Conservation (phyloP, 352 stramenopile genomes). For the Phytophthora nicotianae region DNA sequence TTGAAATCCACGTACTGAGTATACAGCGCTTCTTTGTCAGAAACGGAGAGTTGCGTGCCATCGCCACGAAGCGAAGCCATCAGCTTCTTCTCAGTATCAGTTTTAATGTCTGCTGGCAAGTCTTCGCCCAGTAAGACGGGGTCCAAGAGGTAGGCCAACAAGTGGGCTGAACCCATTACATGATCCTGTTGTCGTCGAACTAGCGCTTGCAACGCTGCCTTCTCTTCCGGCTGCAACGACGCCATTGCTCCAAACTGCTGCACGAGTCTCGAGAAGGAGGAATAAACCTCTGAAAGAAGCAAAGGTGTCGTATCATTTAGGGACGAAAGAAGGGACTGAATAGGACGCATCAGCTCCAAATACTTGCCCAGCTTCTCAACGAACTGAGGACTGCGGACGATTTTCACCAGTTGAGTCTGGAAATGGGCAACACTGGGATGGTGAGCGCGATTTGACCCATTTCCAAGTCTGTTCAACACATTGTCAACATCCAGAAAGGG, state of each 20-base stretch:
- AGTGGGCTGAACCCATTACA: slow-evolving; percentile 26
- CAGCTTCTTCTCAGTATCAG: slow-evolving; percentile 40
- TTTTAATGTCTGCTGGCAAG: slow-evolving; percentile 38
- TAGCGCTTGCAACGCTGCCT: slow-evolving; percentile 23
- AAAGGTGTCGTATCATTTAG: slow-evolving; percentile 19
- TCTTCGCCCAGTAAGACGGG: slow-evolving; percentile 48
- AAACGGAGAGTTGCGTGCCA: slow-evolving; percentile 19
- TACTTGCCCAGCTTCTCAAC: slow-evolving; percentile 37
- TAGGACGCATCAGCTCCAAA: slow-evolving; percentile 35
- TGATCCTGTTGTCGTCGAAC: slow-evolving; percentile 30
- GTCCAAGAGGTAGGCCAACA: slow-evolving; percentile 49
- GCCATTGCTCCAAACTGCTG: slow-evolving; percentile 28
- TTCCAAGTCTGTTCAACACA: slow-evolving; percentile 13
- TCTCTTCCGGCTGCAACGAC: slow-evolving; percentile 34
- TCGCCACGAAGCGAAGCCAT: slow-evolving; percentile 31
- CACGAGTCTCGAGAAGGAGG: slow-evolving; percentile 27
- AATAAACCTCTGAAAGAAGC: slow-evolving; percentile 47
- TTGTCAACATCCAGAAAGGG: slow-evolving; percentile 32
- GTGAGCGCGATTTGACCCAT: background rate
- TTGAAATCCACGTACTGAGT: slow-evolving; percentile 58
- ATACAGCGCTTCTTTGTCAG: slow-evolving; percentile 47
- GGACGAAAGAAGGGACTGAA: slow-evolving; percentile 27
- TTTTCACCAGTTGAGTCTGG: slow-evolving; percentile 31
- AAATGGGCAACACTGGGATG: slow-evolving; percentile 8
- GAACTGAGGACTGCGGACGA: slow-evolving; percentile 34